phyloP scores from a whole-genome alignment of 108 stramenopile species.

The Thalassiosira profunda region DNA sequence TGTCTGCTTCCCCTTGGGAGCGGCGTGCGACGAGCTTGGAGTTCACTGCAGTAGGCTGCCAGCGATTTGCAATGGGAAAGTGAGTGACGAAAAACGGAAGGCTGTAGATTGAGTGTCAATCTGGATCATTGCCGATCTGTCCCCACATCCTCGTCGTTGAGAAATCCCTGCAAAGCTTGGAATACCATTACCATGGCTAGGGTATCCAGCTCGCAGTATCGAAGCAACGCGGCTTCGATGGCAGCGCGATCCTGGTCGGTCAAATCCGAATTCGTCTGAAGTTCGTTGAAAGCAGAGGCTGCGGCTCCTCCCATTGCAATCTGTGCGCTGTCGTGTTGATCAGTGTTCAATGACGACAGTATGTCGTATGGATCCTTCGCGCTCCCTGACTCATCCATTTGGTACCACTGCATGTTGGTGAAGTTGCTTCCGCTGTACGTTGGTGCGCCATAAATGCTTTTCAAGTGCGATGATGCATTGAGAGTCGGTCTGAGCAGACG shows the following conservation, averaged over 20 bases:
- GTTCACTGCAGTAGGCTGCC: constrained; percentile 14
- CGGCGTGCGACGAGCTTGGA: constrained; percentile 26
- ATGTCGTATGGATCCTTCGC: constrained; percentile 50
- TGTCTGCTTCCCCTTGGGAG: constrained; percentile 20
- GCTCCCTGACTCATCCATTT: constrained; percentile 19
- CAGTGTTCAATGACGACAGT: constrained; percentile 19
- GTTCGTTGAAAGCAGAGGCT: constrained; percentile 37
- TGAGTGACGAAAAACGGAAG: no score
- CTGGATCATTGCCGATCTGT: not conserved
- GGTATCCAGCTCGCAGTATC: constrained; percentile 63
- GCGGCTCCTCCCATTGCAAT: constrained; percentile 45
- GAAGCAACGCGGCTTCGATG: constrained; percentile 42
- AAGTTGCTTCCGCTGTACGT: constrained; percentile 55
- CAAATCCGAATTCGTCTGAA: constrained; percentile 25
- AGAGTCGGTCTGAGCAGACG: constrained; percentile 46
- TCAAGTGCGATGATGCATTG: constrained; percentile 32
- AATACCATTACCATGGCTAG: constrained; percentile 64
- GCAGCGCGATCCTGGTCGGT: constrained; percentile 4
- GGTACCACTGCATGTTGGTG: constrained; percentile 54
- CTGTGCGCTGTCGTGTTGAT: constrained; percentile 9
- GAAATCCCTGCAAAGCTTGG: constrained; percentile 56
- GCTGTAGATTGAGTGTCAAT: not conserved
- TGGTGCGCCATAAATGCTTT: constrained; percentile 34
- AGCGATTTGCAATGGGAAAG: no score
- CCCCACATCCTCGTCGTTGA: not conserved